Conservation (phyloP, 305 asterid genomes). For the Rubia balearica region DNA sequence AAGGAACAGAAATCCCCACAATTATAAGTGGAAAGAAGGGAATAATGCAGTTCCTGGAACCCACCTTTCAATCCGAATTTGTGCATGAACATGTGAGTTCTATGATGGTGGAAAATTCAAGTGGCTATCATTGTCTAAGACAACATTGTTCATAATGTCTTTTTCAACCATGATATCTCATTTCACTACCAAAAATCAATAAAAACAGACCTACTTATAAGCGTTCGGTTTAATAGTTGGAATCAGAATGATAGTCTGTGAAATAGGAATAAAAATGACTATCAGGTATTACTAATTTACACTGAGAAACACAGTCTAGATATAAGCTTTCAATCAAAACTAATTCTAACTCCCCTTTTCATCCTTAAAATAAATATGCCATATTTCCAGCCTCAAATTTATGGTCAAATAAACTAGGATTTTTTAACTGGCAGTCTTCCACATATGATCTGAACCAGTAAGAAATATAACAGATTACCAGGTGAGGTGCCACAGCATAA, state of each 20-base stretch:
- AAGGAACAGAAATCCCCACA: background rate
- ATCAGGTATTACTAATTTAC: too few species aligned
- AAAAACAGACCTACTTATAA: background rate
- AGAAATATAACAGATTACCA: slow-evolving; percentile 27
- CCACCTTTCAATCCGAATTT: slow-evolving; percentile 9
- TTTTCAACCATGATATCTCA: background rate
- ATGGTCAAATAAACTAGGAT: background rate
- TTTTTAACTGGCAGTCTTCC: background rate
- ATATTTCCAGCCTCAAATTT: background rate
- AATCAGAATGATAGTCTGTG: background rate
- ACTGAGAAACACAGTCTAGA: too few species aligned
- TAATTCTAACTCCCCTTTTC: background rate
- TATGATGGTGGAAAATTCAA: slow-evolving; percentile 5
- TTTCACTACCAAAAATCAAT: background rate
- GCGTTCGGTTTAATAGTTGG: background rate
- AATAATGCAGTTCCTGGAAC: slow-evolving; percentile 15
- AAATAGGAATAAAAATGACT: background rate
- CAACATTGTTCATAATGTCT: background rate
- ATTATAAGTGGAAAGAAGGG: slow-evolving; percentile 7
- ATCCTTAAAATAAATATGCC: background rate
- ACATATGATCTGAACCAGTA: background rate
- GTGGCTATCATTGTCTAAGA: slow-evolving; percentile 9
- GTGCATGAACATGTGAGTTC: slow-evolving; percentile 15
- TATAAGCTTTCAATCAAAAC: background rate
- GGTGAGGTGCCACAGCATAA: slow-evolving; percentile 92